Conservation (phyloP, 208 protist genomes). For the Trypanosoma melophagium region DNA sequence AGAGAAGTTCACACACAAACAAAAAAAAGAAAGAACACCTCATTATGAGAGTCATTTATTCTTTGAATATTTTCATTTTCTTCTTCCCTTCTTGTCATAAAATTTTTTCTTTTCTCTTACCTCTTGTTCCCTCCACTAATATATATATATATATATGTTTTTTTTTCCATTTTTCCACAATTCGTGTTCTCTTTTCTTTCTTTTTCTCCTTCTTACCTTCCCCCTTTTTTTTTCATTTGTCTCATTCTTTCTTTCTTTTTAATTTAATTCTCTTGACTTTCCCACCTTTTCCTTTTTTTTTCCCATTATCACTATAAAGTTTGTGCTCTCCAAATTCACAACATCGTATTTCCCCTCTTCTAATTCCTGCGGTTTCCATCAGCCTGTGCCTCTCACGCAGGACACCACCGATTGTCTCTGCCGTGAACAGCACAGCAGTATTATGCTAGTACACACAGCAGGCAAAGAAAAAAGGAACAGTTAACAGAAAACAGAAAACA, state of each 20-base stretch:
- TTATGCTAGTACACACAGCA: background rate
- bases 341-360: background rate
- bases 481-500: conserved; percentile 1
- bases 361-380: background rate
- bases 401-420: too few species aligned
- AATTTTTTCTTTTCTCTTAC: too few species aligned
- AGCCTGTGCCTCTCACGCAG: too few species aligned
- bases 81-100: too few species aligned
- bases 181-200: too few species aligned
- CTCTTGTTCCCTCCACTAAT: too few species aligned
- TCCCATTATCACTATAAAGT: background rate
- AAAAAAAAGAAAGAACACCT: conserved; percentile 8
- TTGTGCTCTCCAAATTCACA: background rate
- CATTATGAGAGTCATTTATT: too few species aligned
- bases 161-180: too few species aligned
- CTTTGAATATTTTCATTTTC: too few species aligned
- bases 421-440: too few species aligned
- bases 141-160: too few species aligned
- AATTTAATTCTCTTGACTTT: background rate
- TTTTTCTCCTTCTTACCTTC: too few species aligned
- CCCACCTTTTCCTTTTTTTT: background rate
- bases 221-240: background rate
- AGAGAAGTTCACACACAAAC: conserved; percentile 10
- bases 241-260: background rate
- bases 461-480: conserved; percentile 18